Evolutionary conservation across 495 filamentous ascomycete genomes (phyloP), one percentile per base, ranked within the genome.

Genomic region (Annulohypoxylon moriforme): DNA sequence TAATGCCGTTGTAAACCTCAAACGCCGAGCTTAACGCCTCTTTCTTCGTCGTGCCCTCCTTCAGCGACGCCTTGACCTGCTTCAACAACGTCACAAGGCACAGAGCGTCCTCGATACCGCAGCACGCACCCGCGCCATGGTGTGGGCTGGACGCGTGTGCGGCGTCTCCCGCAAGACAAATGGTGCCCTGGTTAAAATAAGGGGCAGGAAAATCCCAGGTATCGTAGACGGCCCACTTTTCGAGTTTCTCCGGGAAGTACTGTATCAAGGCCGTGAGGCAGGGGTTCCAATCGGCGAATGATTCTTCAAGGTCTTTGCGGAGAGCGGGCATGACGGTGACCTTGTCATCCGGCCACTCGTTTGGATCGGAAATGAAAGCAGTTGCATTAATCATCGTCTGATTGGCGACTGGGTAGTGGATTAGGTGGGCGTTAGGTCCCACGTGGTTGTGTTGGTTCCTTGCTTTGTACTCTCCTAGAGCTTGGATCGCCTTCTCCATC

Each of bases 361-460:
- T 44, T 0, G 75, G 74, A 34, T 85, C 82, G 0, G 76, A 76
- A 6, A 81, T 68, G 64, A 88, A 86, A 0, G 78, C 83, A 0
- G 83, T 81, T 1, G 84, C 76, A 62, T 87, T 87, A 49, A 87
- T 65, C 18, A 83, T 71, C 0, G 73, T 79, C 33, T 84, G 80
- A 27, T 79, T 75, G 20, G 84, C 80, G 46, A 89, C 80, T 2
- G 84, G 86, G 42, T 82, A 84, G 4, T 82, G 84, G 40, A 88
- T 69, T 33, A 87, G 69, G 63, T 85, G 82, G 42, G 80, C 81
- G 29, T 81, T 76, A 1, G 79, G 74, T 9, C 85, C 86, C 65
- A 84, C 58, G 29, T 83, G 82, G 77, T 83, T 85, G 62, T 77
- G 75, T 44, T 77, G 73, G 31, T 84, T 86, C 14, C 59, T 71